Base-by-base conservation (phyloP, 805 yeast genomes). In the Candida jianshihensis region DNA sequence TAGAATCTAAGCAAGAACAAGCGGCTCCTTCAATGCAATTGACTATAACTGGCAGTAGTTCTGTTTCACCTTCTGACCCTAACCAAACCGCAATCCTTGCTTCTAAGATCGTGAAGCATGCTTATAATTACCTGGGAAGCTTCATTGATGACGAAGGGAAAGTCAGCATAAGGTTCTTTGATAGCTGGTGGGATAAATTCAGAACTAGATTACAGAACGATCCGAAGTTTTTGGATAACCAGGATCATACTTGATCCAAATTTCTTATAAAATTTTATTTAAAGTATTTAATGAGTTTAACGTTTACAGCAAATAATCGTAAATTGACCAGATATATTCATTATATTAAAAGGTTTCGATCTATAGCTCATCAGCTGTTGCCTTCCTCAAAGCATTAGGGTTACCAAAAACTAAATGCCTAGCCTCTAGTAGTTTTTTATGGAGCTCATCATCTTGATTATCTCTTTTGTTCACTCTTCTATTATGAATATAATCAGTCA, bases 141-240 rank as follows among this genome's bases (percentile, higher is more conserved):
- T 90, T 89, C 55, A 72, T 87, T 7, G 95, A 87, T 52, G 56
- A 64, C 5, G 66, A 73, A 17, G 95, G 95, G 3, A 85, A 78
- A 47, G 96, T 90, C 3, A 82, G 89, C 4, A 84, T 90, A 53
- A 84, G 81, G 51, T 82, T 78, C 30, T 90, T 90, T 51, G 94
- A 90, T 54, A 81, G 73, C 28, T 90, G 98, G 98, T 86, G 98
- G 98, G 79, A 72, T 45, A 89, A 87, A 59, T 90, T 92, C 61
- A 84, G 75, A 56, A 60, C 73, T 6, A 80, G 82, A 52, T 50
- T 92, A 40, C 70, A 75, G 10, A 83, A 81, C 42, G 94, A 90
- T 54, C 97, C 96, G 2, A 76, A 73, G 36, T 89, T 87, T 54
- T 59, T 90, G 34, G 85, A 86, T n/a, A 30, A 41, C 21, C 46